Conservation (phyloP, 805 yeast species). For the Debaryomyces prosopidis region DNA sequence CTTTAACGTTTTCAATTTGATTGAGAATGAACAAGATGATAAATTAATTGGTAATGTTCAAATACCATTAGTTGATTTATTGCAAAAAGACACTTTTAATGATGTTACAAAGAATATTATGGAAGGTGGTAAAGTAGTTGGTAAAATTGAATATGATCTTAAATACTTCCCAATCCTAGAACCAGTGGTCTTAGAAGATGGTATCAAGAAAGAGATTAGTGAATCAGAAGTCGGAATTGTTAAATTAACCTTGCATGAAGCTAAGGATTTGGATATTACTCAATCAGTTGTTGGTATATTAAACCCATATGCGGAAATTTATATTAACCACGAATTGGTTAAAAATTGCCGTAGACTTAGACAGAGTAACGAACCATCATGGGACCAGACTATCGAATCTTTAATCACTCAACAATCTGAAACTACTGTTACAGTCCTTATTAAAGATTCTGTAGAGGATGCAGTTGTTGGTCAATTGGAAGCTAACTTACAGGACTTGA, state of each 20-base stretch:
- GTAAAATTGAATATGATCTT: conserved; percentile 58
- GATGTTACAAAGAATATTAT: conserved; percentile 44
- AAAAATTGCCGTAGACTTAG: conserved; percentile 61
- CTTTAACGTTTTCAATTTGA: conserved; percentile 55
- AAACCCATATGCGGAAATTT: conserved; percentile 70
- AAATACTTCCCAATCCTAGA: conserved; percentile 50
- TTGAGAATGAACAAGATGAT: conserved; percentile 55
- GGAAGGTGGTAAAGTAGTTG: conserved; percentile 56
- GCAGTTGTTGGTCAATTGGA: conserved; percentile 54
- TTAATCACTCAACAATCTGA: conserved; percentile 61
- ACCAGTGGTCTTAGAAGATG: conserved; percentile 48
- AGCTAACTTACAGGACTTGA: conserved; percentile 54
- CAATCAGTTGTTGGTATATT: conserved; percentile 51
- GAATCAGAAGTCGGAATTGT: conserved; percentile 75
- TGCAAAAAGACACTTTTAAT: conserved; percentile 52
- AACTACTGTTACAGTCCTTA: conserved; percentile 53
- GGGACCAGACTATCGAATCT: conserved; percentile 63
- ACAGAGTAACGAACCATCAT: conserved; percentile 70
- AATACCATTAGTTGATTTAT: conserved; percentile 57
- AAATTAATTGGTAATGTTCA: conserved; percentile 46
- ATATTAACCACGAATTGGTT: conserved; percentile 55
- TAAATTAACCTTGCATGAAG: conserved; percentile 62
- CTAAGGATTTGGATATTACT: conserved; percentile 55
- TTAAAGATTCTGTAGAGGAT: conserved; percentile 62
- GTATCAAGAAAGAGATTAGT: conserved; percentile 48